Conservation (phyloP, 1,139 yeast species). For the Blastobotrys petasosporus region DNA sequence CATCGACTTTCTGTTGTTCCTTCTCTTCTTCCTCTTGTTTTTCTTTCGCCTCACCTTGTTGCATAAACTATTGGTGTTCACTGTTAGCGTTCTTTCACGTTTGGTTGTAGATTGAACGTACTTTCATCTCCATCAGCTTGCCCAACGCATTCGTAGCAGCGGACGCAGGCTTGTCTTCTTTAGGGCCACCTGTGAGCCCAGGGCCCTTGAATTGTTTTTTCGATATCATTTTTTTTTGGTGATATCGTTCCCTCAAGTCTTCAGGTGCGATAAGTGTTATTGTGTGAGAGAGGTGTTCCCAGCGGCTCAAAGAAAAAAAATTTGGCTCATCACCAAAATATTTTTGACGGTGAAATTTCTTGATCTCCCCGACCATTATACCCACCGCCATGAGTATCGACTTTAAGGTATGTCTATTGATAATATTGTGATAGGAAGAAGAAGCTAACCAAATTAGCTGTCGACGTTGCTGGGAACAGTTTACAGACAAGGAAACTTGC, state of each 20-base stretch:
- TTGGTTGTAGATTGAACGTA: constrained; percentile 15
- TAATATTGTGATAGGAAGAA: neutral
- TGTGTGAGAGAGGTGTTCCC: neutral
- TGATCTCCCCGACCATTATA: constrained; percentile 1
- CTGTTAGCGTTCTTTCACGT: too few species aligned
- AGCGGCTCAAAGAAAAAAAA: constrained; percentile 4
- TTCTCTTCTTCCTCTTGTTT: constrained; percentile 37
- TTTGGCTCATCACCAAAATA: constrained; percentile 2
- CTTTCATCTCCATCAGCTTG: constrained; percentile 68
- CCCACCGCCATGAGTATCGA: constrained; percentile 26
- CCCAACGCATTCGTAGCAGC: constrained; percentile 41
- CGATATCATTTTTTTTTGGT: neutral
- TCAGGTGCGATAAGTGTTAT: too few species aligned
- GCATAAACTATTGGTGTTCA: constrained; percentile 50
- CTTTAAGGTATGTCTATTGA: constrained; percentile 22
- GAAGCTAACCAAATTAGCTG: constrained; percentile 38
- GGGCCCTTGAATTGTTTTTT: neutral
- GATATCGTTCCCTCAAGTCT: neutral
- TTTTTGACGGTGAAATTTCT: constrained; percentile 4
- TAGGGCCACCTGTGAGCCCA: too few species aligned
- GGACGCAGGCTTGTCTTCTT: constrained; percentile 4
- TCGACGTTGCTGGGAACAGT: constrained; percentile 92
- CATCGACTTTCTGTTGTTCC: constrained; percentile 31
- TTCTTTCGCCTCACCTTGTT: constrained; percentile 37
- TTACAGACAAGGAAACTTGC: constrained; percentile 81